Evolutionary conservation across 1,284 basidiomycete species (phyloP).

Genomic region (Ceratobasidium sp.): DNA sequence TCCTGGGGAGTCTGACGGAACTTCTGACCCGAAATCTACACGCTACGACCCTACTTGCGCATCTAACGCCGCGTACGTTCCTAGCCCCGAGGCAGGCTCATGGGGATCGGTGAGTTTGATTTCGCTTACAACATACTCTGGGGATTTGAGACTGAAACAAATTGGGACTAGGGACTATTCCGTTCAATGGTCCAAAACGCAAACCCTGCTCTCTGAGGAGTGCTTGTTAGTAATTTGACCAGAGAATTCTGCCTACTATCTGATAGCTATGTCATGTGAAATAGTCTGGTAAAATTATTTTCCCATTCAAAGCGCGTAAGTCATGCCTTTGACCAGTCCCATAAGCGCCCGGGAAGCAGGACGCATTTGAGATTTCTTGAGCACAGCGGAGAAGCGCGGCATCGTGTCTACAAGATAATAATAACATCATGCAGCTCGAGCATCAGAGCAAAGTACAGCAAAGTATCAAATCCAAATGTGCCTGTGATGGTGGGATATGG

Average conservation of each 20-base stretch:
- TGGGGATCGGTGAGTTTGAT: conserved; percentile 17
- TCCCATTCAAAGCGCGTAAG: background rate
- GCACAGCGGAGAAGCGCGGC: no score
- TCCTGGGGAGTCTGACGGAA: conserved; percentile 24
- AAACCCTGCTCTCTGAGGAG: conserved; percentile 10
- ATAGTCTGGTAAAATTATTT: background rate
- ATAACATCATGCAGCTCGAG: no score
- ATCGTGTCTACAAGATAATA: no score
- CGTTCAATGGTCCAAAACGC: conserved; percentile 20
- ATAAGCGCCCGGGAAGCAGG: no score
- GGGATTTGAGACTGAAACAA: background rate
- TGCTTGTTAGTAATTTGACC: no score
- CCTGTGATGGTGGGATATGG: no score
- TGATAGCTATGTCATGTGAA: background rate
- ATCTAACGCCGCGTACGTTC: conserved; percentile 16
- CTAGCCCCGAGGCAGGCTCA: conserved; percentile 7
- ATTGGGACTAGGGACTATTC: conserved; percentile 13
- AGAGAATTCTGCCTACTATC: background rate
- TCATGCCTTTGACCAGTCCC: no score
- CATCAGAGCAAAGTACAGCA: no score
- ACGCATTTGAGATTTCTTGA: no score
- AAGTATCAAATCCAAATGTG: no score
- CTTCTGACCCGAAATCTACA: conserved; percentile 7
- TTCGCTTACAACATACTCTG: background rate
- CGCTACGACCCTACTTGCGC: conserved; percentile 6